Base-by-base conservation (phyloP, 306 rosid genomes). In the Quercus variabilis region DNA sequence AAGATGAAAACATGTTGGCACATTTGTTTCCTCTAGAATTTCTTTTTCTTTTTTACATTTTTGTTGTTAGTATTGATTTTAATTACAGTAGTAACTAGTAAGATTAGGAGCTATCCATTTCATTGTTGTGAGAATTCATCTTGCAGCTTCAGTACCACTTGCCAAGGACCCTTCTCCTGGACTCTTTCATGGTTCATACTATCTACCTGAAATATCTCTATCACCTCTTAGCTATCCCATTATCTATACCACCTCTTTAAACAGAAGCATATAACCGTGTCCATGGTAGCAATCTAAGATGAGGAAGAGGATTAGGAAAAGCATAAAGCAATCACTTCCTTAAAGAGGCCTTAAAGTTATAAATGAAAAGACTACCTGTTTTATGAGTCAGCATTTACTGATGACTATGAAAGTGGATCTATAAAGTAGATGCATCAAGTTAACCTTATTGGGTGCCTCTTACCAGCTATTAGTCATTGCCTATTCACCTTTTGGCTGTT, bases 51-150 rank as follows among this genome's bases (percentile, higher is more conserved):
- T 11, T 12, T 43, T 5, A 3, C 25, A 25, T 13, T 35, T 2
- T 33, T 23, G 28, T 51, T 46, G 43, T 70, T 79, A 31, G 17
- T 64, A 43, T 72, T 10, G 64, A 55, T 38, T 38, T 38, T 12
- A 14, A 6, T 35, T 55, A 72, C 54, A 63, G 73, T 2, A 26
- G 17, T 49, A 49, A 49, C 54, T 63, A 49, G 30, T 43, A 58
- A 31, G 62, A 67, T 52, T 55, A 60, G 74, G 69, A 69, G 60
- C 30, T 74, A 62, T 31, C 20, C 41, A 28, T 63, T 74, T 74
- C 77, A 21, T 75, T 33, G 23, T 63, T 62, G 33, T 56, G 68
- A 25, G 63, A 30, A 54, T 55, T 55, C 58, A 43, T 78, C 25
- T 69, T 57, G 25, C 21, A 12, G 54, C 60, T 57, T 71, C 38